phyloP scores from a whole-genome alignment of 805 yeast species.

The Teunomyces stri region DNA sequence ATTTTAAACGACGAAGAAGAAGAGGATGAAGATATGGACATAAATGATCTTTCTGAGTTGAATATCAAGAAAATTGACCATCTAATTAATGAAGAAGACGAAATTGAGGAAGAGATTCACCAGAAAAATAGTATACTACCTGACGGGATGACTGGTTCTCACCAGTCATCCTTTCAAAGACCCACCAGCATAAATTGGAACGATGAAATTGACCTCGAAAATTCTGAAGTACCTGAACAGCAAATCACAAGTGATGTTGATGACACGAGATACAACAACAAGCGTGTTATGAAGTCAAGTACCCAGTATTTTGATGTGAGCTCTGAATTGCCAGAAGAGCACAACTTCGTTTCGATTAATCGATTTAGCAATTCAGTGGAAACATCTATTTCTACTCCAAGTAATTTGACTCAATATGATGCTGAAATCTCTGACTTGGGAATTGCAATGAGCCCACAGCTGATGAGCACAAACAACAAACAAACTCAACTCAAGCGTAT shows the following conservation, averaged over 20 bases:
- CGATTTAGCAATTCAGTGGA: constrained; percentile 10
- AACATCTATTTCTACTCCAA: constrained; percentile 31
- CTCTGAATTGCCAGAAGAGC: constrained; percentile 9
- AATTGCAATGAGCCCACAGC: constrained; percentile 40
- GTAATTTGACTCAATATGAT: constrained; percentile 37
- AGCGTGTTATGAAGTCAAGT: constrained; percentile 11
- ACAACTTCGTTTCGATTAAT: constrained; percentile 8
- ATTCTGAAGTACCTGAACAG: constrained; percentile 13
- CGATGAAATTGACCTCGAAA: constrained; percentile 33
- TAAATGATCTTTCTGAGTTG: constrained; percentile 39
- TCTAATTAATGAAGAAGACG: constrained; percentile 27
- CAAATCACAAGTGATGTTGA: not conserved
- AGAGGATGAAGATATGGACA: constrained; percentile 22
- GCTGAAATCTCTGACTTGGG: constrained; percentile 44
- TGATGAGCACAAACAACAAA: constrained; percentile 15
- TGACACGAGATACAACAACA: not conserved
- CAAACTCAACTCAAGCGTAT: constrained; percentile 15
- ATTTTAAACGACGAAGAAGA: constrained; percentile 11
- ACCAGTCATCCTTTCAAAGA: constrained; percentile 32
- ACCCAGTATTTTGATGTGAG: constrained; percentile 25
- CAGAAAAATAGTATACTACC: constrained; percentile 1
- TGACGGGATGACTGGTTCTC: constrained; percentile 11
- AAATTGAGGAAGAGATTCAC: not conserved
- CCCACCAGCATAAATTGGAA: constrained; percentile 45
- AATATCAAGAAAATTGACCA: constrained; percentile 38